Conservation (phyloP, 2,329 filamentous ascomycete genomes). For the Mycosphaerella arachidis region DNA sequence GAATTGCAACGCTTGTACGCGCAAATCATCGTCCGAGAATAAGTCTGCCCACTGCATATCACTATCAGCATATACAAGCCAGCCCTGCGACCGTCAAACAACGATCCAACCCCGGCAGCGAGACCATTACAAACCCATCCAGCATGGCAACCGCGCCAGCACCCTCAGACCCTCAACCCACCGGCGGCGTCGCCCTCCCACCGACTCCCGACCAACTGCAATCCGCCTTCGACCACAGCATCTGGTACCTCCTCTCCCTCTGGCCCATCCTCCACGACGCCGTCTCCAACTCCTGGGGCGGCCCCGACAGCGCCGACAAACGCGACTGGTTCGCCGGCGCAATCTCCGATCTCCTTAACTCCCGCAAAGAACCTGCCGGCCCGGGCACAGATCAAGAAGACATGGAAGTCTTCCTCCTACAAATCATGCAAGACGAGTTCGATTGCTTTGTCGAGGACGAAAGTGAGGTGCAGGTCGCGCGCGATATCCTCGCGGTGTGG, state of each 20-base stretch:
- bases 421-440: slow-evolving; percentile 95
- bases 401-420: slow-evolving; percentile 76
- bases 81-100: background rate
- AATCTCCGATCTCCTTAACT: slow-evolving; percentile 69
- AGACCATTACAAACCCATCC: no score
- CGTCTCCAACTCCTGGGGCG: slow-evolving; percentile 83
- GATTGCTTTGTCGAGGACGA: slow-evolving; percentile 90
- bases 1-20: no score
- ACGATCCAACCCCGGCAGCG: background rate
- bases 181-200: background rate
- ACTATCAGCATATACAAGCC: no score
- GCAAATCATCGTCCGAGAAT: no score
- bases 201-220: slow-evolving; percentile 28
- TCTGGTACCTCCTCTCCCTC: slow-evolving; percentile 77
- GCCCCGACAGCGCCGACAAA: slow-evolving; percentile 76
- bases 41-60: no score
- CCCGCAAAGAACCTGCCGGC: slow-evolving; percentile 34
- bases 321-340: slow-evolving; percentile 94
- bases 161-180: slow-evolving; percentile 6
- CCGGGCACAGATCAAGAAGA: slow-evolving; percentile 69
- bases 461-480: slow-evolving; percentile 69
- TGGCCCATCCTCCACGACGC: slow-evolving; percentile 88
- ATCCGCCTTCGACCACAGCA: slow-evolving; percentile 66
- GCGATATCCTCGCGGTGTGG: slow-evolving; percentile 64
- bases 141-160: slow-evolving; percentile 13